A percentile compares a stretch with the other conserved stretches of the same genome.
Evolutionary conservation across 192 early-diverging fungal species (phyloP).

Genomic region (Dispira simplex): DNA sequence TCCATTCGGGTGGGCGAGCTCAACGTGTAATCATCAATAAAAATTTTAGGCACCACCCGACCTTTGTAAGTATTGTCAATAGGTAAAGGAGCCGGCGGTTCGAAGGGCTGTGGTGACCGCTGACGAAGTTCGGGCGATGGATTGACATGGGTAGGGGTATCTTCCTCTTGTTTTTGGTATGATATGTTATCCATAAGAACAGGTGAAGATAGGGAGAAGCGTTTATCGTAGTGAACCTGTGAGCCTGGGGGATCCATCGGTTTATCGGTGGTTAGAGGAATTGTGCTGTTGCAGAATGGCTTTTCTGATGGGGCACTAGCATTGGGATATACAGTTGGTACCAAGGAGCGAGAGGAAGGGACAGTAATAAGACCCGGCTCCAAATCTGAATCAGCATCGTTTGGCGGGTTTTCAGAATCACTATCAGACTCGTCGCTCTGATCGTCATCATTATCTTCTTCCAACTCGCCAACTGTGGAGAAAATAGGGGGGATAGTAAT

Average conservation of each 20-base stretch:
- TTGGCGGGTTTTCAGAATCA: neutral
- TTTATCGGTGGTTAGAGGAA: neutral
- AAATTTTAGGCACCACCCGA: constrained; percentile 1
- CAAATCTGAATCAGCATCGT: too few species aligned
- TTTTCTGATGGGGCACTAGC: neutral
- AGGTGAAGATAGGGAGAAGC: constrained; percentile 2
- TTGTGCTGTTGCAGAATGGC: neutral
- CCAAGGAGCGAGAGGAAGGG: neutral
- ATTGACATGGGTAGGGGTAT: neutral
- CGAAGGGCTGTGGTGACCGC: neutral
- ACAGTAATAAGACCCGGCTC: neutral
- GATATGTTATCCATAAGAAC: neutral
- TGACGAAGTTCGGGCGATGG: neutral
- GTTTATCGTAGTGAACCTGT: neutral
- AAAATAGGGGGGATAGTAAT: constrained; percentile 3
- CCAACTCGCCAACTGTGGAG: constrained; percentile 1
- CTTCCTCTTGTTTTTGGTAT: neutral
- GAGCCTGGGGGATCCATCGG: neutral
- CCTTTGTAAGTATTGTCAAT: neutral
- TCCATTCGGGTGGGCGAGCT: neutral
- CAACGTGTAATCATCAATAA: constrained; percentile 8
- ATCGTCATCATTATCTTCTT: neutral
- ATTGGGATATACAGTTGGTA: neutral
- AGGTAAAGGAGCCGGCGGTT: neutral
- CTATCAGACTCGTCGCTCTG: neutral